Base-by-base conservation (phyloP, 1,139 yeast genomes). In the Saccharomyces hybrid region DNA sequence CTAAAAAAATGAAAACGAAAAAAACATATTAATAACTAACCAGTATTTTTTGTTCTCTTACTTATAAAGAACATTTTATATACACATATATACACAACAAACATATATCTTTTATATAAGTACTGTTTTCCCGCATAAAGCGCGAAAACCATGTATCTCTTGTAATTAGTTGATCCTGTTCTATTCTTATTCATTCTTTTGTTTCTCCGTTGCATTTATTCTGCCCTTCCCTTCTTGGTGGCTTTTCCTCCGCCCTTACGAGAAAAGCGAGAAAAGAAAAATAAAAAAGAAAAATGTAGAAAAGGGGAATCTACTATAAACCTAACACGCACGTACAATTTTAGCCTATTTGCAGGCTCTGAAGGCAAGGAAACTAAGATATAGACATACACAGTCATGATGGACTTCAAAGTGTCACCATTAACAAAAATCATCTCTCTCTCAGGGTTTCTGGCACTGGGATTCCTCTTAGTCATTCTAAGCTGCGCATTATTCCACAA, bases 401-500 rank as follows among this genome's bases (percentile, higher is more conserved):
- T n/a, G n/a, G n/a, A n/a, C n/a, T 51, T 67, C 27, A 66, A 61
- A 55, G 67, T 68, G 13, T 67, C 71, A 57, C 88, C 93, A 46
- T 75, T 86, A 60, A 83, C 87, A 52, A 84, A 83, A 65, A 83
- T 86, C 61, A 84, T 86, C 59, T 84, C 83, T 58, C 77, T 86
- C 48, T 81, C 88, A 32, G 84, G 87, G 23, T 77, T 86, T 47
- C 74, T 86, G 48, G 91, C 95, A 1, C 73, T 85, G 7, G 95
- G 95, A 16, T 85, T 86, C 66, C 75, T 86, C n/a, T 73, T 85
- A 55, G 86, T 85, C 49, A 78, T 86, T 50, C 73, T 86, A 54
- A 81, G 88, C 60, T 85, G 93, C 70, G 91, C 93, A 8, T 75
- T 86, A 49, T 86, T 78, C 71, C 78, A 81, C 59, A 86, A 84